phyloP scores from a whole-genome alignment of 78 protist species.

The Polysphondylium violaceum region DNA sequence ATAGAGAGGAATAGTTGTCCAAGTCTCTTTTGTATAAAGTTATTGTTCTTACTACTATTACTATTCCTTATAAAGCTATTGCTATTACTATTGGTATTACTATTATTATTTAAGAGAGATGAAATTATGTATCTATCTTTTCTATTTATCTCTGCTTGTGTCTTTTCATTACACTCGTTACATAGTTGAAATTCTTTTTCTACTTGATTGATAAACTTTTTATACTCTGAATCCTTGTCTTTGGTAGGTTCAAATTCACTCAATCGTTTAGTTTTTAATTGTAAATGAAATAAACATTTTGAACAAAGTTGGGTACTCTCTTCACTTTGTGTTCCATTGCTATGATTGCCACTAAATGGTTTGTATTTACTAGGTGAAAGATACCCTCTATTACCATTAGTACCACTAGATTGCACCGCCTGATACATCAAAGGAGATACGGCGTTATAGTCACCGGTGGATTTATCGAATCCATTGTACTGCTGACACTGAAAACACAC shows the following conservation, averaged over 20 bases:
- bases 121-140: conserved; percentile 7
- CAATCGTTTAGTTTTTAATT: background rate
- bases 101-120: background rate
- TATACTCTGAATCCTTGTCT: background rate
- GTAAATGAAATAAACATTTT: conserved; percentile 31
- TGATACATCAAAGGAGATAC: conserved; percentile 18
- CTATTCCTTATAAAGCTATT: background rate
- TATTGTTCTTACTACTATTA: background rate
- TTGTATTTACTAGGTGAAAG: background rate
- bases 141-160: conserved; percentile 13
- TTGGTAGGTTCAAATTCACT: conserved; percentile 3
- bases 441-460: conserved; percentile 22
- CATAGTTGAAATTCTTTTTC: conserved; percentile 25
- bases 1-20: background rate
- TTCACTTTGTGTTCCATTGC: background rate
- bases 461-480: conserved; percentile 39
- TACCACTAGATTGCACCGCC: background rate
- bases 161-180: background rate
- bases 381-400: background rate
- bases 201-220: background rate
- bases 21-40: background rate
- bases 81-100: background rate
- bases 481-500: conserved; percentile 10
- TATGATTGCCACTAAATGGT: background rate
- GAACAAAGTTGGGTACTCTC: background rate